Conservation (phyloP, 2,329 filamentous ascomycete genomes). For the Aspergillus pseudoviridinutans region DNA sequence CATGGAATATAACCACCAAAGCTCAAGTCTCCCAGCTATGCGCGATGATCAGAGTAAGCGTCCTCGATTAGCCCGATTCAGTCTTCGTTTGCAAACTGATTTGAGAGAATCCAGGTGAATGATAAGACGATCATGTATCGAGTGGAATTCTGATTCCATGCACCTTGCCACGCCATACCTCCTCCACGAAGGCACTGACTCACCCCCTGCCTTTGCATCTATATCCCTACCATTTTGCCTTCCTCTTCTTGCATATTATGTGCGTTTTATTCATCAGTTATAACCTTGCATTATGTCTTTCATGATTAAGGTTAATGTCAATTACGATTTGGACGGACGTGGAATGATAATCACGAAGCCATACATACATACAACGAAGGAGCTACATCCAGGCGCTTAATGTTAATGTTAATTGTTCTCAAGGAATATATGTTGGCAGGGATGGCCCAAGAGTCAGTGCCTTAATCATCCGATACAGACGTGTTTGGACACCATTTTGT, state of each 20-base stretch:
- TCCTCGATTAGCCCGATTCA: neutral
- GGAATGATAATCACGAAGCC: slow-evolving; percentile 26
- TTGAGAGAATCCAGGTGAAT: neutral
- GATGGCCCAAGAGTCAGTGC: neutral
- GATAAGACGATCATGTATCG: neutral
- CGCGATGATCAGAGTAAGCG: slow-evolving; percentile 21
- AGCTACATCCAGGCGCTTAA: slow-evolving; percentile 26
- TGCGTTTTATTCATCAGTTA: slow-evolving; percentile 2
- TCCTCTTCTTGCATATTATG: neutral
- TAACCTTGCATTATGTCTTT: slow-evolving; percentile 7
- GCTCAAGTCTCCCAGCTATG: slow-evolving; percentile 18
- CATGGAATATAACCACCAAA: slow-evolving; percentile 37
- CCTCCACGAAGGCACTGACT: no score
- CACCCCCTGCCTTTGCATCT: neutral
- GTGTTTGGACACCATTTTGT: neutral
- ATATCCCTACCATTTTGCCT: neutral
- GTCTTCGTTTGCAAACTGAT: neutral
- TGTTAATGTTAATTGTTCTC: slow-evolving; percentile 33
- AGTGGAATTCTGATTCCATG: neutral
- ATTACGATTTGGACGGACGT: slow-evolving; percentile 29
- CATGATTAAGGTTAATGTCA: slow-evolving; percentile 12
- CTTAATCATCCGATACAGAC: neutral
- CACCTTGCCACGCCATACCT: neutral
- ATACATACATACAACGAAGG: slow-evolving; percentile 15
- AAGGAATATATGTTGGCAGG: slow-evolving; percentile 10